Evolutionary conservation across 2,329 filamentous ascomycete genomes (phyloP).

Genomic region (Beauveria medogensis): DNA sequence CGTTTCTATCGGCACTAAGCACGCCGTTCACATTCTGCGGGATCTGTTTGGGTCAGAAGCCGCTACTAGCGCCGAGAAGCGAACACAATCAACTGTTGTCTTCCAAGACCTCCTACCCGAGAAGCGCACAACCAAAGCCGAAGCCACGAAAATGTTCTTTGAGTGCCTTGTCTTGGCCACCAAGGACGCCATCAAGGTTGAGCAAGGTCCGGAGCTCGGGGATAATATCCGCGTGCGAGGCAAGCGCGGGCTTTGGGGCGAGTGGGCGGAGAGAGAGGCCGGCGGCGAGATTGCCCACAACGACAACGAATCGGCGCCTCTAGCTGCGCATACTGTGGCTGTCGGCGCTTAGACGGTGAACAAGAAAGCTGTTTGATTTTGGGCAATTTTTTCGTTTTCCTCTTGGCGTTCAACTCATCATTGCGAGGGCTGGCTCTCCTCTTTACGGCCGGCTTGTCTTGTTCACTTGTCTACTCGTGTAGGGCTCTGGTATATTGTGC

Average conservation of each 20-base stretch:
- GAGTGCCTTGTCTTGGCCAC: conserved; percentile 92
- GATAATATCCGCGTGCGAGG: conserved; percentile 75
- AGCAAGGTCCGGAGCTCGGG: conserved; percentile 72
- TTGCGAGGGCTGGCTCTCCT: conserved; percentile 1
- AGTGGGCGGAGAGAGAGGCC: conserved; percentile 78
- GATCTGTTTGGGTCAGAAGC: conserved; percentile 74
- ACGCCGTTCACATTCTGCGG: conserved; percentile 88
- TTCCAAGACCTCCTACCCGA: conserved; percentile 92
- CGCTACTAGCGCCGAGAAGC: conserved; percentile 59
- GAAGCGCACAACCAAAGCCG: conserved; percentile 68
- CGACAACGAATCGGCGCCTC: conserved; percentile 28
- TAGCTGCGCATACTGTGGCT: conserved; percentile 17
- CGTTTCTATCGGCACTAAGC: conserved; percentile 85
- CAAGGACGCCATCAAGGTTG: conserved; percentile 96
- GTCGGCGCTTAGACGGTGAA: conserved; percentile 16
- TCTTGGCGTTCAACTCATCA: conserved; percentile 8
- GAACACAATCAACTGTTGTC: conserved; percentile 67
- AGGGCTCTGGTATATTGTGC: background rate
- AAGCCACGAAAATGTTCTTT: conserved; percentile 99
- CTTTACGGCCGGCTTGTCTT: background rate
- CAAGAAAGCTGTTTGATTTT: background rate
- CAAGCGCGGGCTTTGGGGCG: conserved; percentile 94
- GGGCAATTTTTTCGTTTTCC: background rate
- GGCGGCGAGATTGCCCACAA: conserved; percentile 53
- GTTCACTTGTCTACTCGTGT: background rate